Evolutionary conservation across 768 basidiomycete genomes (phyloP).

Genomic region (Cyclocybe aegerita): DNA sequence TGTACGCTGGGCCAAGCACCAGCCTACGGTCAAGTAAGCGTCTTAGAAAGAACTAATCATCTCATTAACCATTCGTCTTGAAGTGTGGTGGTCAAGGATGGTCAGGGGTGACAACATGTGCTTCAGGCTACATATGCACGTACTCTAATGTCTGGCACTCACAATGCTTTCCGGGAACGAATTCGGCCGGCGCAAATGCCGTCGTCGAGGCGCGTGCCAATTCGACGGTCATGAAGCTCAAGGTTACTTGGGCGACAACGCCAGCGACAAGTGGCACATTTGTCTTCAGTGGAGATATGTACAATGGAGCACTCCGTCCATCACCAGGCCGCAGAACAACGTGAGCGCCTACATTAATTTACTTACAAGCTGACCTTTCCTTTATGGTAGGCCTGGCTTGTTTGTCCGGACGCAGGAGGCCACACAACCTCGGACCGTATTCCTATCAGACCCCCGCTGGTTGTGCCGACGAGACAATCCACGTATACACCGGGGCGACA

Average conservation of each 20-base stretch:
- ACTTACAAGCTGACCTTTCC: background rate
- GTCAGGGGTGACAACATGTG: too few relatives aligned
- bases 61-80: too few relatives aligned
- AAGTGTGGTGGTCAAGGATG: too few relatives aligned
- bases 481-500: slow-evolving; percentile 54
- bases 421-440: slow-evolving; percentile 51
- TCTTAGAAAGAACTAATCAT: too few relatives aligned
- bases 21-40: slow-evolving; percentile 48
- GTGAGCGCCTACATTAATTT: slow-evolving; percentile 26
- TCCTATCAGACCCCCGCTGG: slow-evolving; percentile 53
- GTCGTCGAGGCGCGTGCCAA: slow-evolving; percentile 45
- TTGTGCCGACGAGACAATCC: slow-evolving; percentile 55
- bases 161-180: too few relatives aligned
- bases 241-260: slow-evolving; percentile 46
- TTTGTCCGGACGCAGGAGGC: slow-evolving; percentile 46
- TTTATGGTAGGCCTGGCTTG: slow-evolving; percentile 41
- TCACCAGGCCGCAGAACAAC: slow-evolving; percentile 51
- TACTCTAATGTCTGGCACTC: too few relatives aligned
- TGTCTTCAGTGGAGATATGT: slow-evolving; percentile 58
- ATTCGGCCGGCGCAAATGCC: too few relatives aligned
- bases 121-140: too few relatives aligned
- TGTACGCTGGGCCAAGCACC: slow-evolving; percentile 27
- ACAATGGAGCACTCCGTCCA: slow-evolving; percentile 52
- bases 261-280: slow-evolving; percentile 51
- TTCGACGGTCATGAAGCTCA: slow-evolving; percentile 46